Evolutionary conservation across 1,139 yeast genomes (phyloP), one percentile per base, ranked within the genome.

Genomic region (Scheffersomyces quercinus): DNA sequence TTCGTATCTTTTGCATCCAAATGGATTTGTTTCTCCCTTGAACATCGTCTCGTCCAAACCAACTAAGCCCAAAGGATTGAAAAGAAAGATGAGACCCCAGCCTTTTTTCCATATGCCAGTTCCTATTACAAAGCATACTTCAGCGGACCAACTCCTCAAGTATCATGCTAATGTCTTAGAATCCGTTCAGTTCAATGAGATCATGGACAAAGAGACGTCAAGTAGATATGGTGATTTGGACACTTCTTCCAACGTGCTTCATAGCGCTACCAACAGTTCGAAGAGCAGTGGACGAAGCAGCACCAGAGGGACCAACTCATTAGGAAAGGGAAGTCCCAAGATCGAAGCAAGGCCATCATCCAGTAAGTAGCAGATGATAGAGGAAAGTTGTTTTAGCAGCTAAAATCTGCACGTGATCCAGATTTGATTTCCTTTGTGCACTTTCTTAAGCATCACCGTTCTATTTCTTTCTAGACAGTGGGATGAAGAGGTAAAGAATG

Each of bases 171-270:
- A 56, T 12, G 48, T 65, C 12, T 51, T 65, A 42, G 60, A 59
- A 14, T 46, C 51, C 41, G 53, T 65, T 6, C 62, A 59, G 26
- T 60, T 56, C 42, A 53, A 58, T 35, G 57, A 52, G 10, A 32
- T 54, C 3, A 44, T 52, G 46, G 59, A 54, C 31, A 47, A 41
- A 28, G 50, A 51, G 4, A 49, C 55, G 1, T 46, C 58, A 5
- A 63, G 61, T 37, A 51, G 70, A 34, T 67, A 65, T 40, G 72
- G 71, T 1, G 60, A 55, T 29, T 58, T 62, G 20, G 68, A 67
- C 13, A 54, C 68, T 1, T 49, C 60, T 3, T 46, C 55, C 4
- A 47, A 47, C 5, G 45, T 56, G 9, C 42, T 59, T 41, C 54
- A 56, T 28, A 56, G 61, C 40, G 56, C 58, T 3, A 30, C 29